A percentile compares a stretch with the other conserved stretches of the same genome.
Conservation (phyloP, 495 filamentous ascomycete species). For the Ramalina peruviana region DNA sequence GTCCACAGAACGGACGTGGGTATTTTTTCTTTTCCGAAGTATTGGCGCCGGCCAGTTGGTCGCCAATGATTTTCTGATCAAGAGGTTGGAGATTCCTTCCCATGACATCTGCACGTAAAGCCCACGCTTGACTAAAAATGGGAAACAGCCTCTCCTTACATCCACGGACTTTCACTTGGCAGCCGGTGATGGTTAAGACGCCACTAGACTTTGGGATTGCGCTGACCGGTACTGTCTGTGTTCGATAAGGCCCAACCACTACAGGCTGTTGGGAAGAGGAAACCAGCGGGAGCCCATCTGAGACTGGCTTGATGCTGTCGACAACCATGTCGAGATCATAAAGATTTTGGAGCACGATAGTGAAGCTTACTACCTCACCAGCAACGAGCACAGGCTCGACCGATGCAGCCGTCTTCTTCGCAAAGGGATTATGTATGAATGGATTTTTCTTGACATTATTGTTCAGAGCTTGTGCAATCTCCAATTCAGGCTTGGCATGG, state of each 20-base stretch:
- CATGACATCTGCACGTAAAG: conserved; percentile 53
- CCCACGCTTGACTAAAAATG: conserved; percentile 67
- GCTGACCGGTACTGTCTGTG: conserved; percentile 59
- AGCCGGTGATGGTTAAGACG: conserved; percentile 59
- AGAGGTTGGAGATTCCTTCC: background rate
- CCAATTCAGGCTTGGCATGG: conserved; percentile 57
- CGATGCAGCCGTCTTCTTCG: conserved; percentile 34
- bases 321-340: conserved; percentile 87
- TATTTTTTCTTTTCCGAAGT: conserved; percentile 20
- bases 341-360: conserved; percentile 77
- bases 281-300: conserved; percentile 50
- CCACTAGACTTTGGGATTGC: conserved; percentile 56
- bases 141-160: conserved; percentile 73
- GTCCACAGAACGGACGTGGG: conserved; percentile 16
- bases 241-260: conserved; percentile 61
- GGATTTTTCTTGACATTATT: conserved; percentile 53
- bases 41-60: conserved; percentile 37
- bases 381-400: conserved; percentile 59
- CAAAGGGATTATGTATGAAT: conserved; percentile 85
- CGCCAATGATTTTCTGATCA: conserved; percentile 51
- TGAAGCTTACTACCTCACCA: conserved; percentile 61
- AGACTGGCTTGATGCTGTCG: conserved; percentile 63
- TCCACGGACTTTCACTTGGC: conserved; percentile 61
- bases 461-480: conserved; percentile 39
- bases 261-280: conserved; percentile 50